phyloP scores from a whole-genome alignment of 2,329 filamentous ascomycete genomes.

The Bipolaris cookei region DNA sequence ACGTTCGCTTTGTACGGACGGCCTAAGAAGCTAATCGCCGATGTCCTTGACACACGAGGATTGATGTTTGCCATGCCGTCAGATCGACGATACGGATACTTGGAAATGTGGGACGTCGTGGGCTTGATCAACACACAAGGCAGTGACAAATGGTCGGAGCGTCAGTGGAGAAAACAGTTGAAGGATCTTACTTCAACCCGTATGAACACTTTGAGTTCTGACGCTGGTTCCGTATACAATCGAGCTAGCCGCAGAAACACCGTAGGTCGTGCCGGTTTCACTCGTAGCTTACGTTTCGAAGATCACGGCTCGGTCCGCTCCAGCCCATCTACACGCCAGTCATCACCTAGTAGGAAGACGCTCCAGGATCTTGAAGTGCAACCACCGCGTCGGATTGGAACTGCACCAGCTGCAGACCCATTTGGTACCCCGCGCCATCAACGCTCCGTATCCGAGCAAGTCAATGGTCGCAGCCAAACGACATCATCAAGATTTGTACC shows the following conservation, averaged over 20 bases:
- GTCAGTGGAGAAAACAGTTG: conserved; percentile 86
- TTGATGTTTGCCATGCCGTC: conserved; percentile 99
- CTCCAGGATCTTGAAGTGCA: conserved; percentile 31
- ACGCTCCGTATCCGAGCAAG: conserved; percentile 57
- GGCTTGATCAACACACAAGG: conserved; percentile 78
- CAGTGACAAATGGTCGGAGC: conserved; percentile 79
- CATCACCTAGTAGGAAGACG: conserved; percentile 48
- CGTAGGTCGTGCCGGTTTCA: conserved; percentile 50
- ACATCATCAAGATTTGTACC: conserved; percentile 51
- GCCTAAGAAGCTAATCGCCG: conserved; percentile 83
- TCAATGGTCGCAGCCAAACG: conserved; percentile 52
- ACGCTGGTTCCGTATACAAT: conserved; percentile 47
- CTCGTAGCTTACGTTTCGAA: conserved; percentile 51
- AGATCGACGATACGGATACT: conserved; percentile 83
- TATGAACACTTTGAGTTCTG: conserved; percentile 61
- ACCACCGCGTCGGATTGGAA: conserved; percentile 51
- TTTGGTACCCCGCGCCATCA: conserved; percentile 51
- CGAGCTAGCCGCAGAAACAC: conserved; percentile 53
- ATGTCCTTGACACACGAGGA: conserved; percentile 82
- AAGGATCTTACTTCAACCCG: conserved; percentile 86
- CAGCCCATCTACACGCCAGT: conserved; percentile 53
- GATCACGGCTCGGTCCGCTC: conserved; percentile 52
- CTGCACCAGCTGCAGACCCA: conserved; percentile 47
- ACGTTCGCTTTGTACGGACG: conserved; percentile 91
- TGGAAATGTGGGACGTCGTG: conserved; percentile 86